phyloP scores from a whole-genome alignment of 106 monocot species.

The Phalaenopsis aphrodite region DNA sequence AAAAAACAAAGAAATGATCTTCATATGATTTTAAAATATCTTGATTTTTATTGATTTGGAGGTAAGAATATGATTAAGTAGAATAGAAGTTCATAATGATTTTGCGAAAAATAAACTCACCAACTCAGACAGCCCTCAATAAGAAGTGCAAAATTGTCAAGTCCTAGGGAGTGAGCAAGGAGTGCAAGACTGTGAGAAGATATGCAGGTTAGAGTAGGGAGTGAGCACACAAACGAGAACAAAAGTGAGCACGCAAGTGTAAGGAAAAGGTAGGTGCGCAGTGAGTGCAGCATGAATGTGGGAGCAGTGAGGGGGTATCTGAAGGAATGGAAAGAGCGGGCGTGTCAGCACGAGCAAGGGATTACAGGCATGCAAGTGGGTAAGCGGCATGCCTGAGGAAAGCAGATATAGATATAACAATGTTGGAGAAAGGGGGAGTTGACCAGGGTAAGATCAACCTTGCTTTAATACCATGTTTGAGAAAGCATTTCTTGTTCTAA shows the following conservation, averaged over 20 bases:
- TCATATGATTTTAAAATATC: too few relatives aligned
- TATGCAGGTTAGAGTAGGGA: not conserved
- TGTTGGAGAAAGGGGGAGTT: too few relatives aligned
- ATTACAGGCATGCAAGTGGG: not conserved
- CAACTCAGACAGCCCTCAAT: too few relatives aligned
- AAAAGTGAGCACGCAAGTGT: not conserved
- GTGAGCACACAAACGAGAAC: not conserved
- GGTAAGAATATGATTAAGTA: too few relatives aligned
- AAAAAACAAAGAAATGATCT: too few relatives aligned
- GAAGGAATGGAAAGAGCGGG: not conserved
- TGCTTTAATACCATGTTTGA: too few relatives aligned
- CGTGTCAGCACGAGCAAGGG: not conserved
- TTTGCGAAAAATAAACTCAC: not conserved
- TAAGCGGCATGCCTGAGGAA: not conserved
- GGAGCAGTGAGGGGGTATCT: not conserved
- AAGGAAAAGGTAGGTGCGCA: not conserved
- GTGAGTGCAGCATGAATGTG: not conserved
- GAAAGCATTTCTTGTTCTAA: too few relatives aligned
- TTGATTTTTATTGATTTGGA: too few relatives aligned
- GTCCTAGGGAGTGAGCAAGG: not conserved
- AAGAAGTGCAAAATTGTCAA: not conserved
- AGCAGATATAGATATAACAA: too few relatives aligned
- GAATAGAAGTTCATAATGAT: not conserved
- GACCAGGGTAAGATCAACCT: too few relatives aligned
- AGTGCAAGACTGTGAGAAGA: not conserved